phyloP scores from a whole-genome alignment of 176 grass and related monocot genomes.

The Neostapfia colusana region DNA sequence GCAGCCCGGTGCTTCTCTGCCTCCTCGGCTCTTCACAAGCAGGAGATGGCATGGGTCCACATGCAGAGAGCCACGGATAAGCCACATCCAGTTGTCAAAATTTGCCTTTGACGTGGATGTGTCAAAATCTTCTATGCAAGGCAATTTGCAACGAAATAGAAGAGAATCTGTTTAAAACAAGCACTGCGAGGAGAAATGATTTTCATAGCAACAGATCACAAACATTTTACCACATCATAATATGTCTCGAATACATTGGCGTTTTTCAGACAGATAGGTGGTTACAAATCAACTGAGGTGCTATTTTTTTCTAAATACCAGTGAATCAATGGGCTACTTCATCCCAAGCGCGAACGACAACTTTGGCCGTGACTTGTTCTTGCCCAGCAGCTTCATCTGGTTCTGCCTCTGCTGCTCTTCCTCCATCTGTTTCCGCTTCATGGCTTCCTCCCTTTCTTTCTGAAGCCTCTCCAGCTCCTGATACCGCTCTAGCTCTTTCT shows the following conservation, averaged over 20 bases:
- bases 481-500: slow-evolving; percentile 93
- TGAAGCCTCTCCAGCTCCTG: slow-evolving; percentile 86
- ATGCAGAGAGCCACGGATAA: too few species aligned
- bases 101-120: too few species aligned
- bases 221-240: background rate
- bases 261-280: background rate
- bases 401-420: slow-evolving; percentile 85
- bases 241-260: background rate
- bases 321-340: slow-evolving; percentile 47
- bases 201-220: background rate
- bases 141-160: background rate
- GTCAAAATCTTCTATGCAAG: background rate
- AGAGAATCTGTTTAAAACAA: background rate
- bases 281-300: slow-evolving; percentile 30
- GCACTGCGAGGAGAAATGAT: background rate
- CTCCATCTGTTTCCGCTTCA: slow-evolving; percentile 80
- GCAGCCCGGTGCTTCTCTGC: too few species aligned
- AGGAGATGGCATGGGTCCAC: too few species aligned
- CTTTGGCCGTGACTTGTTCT: slow-evolving; percentile 90
- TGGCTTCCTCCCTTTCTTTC: slow-evolving; percentile 83
- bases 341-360: slow-evolving; percentile 79
- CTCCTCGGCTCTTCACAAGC: too few species aligned
- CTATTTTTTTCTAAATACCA: background rate
- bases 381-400: slow-evolving; percentile 93
- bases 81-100: too few species aligned